Percentiles rank a stretch among this genome's conserved stretches.
Conservation (phyloP, 208 protist genomes). For the Trypanosoma cruzi region DNA sequence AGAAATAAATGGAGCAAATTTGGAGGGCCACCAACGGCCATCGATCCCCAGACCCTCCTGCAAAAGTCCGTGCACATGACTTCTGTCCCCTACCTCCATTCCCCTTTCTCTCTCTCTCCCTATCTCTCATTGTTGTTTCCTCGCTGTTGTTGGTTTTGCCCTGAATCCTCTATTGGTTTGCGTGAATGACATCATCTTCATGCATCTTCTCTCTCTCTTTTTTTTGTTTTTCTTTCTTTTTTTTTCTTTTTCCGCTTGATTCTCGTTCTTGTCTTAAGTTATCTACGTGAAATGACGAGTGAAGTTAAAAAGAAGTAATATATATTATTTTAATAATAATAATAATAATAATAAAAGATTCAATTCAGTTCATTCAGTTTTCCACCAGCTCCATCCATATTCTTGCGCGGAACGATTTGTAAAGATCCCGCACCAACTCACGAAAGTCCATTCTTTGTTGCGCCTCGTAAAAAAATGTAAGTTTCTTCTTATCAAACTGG, state of each 20-base stretch:
- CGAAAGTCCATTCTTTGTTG: conserved; percentile 91
- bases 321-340: background rate
- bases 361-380: background rate
- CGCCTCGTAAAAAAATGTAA: conserved; percentile 92
- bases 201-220: background rate
- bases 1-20: no score
- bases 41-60: no score
- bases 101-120: background rate
- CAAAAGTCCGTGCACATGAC: background rate
- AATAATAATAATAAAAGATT: background rate
- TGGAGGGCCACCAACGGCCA: no score
- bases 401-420: conserved; percentile 85
- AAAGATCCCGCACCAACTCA: conserved; percentile 86
- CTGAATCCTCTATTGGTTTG: no score
- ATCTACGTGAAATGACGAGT: background rate
- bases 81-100: background rate
- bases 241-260: background rate
- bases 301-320: background rate
- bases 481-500: conserved; percentile 92
- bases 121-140: conserved; percentile 2
- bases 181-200: background rate
- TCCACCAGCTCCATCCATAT: conserved; percentile 93
- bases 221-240: background rate
- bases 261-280: background rate
- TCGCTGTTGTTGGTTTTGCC: background rate